A percentile compares a stretch with the other conserved stretches of the same genome.
Conservation (phyloP, 306 rosid species). For the Parietaria judaica region DNA sequence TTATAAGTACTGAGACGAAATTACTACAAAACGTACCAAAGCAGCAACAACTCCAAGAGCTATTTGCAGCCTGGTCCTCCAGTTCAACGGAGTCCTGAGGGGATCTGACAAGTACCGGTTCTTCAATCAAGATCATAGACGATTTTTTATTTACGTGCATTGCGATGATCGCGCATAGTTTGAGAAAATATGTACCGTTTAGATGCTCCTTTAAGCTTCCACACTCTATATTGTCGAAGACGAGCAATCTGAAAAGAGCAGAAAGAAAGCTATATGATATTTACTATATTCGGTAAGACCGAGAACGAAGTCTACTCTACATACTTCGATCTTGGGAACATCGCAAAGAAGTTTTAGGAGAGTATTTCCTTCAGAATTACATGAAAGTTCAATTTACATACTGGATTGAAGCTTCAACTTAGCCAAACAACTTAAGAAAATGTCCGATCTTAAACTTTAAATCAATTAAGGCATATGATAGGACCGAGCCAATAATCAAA, state of each 20-base stretch:
- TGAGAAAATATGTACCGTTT: constrained; percentile 41
- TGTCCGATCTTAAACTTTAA: too few species aligned
- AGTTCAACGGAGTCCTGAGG: constrained; percentile 72
- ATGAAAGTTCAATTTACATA: background rate
- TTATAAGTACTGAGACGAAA: too few species aligned
- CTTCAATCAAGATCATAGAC: constrained; percentile 12
- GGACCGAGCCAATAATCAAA: too few species aligned
- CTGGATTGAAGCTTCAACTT: background rate
- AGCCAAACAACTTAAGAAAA: too few species aligned
- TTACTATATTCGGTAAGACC: background rate
- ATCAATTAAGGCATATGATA: too few species aligned
- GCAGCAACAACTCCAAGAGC: constrained; percentile 78
- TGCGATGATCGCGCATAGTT: constrained; percentile 13
- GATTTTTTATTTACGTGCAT: background rate
- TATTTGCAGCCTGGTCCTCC: constrained; percentile 83
- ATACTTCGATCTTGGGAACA: too few species aligned
- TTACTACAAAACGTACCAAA: constrained; percentile 37
- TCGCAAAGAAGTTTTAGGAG: too few species aligned
- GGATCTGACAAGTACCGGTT: constrained; percentile 58
- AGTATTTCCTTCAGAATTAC: background rate
- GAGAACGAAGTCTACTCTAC: background rate
- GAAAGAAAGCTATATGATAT: background rate
- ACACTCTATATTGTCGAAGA: constrained; percentile 64
- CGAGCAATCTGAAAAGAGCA: constrained; percentile 50
- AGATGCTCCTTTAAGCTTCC: constrained; percentile 96